Conservation (phyloP, 2,329 filamentous ascomycete species). For the Seiridium cupressi region DNA sequence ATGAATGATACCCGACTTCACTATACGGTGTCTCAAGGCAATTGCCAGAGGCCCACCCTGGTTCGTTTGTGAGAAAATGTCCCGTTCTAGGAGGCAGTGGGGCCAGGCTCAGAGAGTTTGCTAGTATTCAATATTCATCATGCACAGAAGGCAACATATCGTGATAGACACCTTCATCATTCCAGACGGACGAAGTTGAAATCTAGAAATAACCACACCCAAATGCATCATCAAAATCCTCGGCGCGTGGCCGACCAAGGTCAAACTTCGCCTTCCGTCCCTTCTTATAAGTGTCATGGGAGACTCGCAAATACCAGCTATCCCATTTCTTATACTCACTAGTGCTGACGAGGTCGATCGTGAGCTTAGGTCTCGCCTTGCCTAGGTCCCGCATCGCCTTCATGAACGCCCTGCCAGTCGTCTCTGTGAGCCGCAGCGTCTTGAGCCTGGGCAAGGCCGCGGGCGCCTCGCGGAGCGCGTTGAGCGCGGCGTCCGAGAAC, state of each 20-base stretch:
- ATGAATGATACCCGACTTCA: conserved; percentile 18
- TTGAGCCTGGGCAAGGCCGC: background rate
- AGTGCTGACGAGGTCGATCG: background rate
- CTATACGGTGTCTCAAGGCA: background rate
- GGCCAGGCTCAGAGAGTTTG: too few species aligned
- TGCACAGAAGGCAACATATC: too few species aligned
- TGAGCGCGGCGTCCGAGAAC: background rate
- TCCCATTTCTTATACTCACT: background rate
- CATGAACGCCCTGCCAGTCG: background rate
- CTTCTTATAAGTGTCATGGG: background rate
- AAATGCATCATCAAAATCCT: too few species aligned
- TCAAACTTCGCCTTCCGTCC: too few species aligned
- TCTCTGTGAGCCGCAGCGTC: background rate
- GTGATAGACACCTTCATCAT: too few species aligned
- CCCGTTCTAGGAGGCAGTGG: too few species aligned
- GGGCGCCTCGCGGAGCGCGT: background rate
- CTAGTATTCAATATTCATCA: too few species aligned
- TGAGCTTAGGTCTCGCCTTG: background rate
- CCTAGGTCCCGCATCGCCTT: background rate
- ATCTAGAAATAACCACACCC: too few species aligned
- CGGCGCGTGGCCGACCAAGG: too few species aligned
- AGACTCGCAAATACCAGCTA: background rate
- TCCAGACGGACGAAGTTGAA: too few species aligned
- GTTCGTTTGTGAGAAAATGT: too few species aligned
- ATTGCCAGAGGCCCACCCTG: too few species aligned